A percentile compares a stretch with the other conserved stretches of the same genome.
These are phyloP conservation scores for Sanghuangporus weigelae DNA, from an alignment of 1,284 basidiomycete species.

Conservation along the genomic window DNA sequence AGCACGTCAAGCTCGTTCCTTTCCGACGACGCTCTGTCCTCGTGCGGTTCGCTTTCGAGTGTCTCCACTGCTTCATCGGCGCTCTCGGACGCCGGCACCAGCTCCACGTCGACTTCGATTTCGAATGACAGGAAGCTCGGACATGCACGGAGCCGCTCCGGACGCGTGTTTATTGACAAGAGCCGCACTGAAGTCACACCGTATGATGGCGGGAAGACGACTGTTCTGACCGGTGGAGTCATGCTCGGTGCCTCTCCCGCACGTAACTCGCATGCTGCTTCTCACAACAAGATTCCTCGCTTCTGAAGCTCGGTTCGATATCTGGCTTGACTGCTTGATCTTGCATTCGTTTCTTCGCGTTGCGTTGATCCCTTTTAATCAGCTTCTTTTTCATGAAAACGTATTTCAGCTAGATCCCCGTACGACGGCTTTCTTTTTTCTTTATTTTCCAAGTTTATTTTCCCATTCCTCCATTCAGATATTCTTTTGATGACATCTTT, in stretches of 20 bases:
- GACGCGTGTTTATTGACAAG: conserved; percentile 63
- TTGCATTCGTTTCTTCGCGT: not conserved
- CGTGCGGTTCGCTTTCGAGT: conserved; percentile 59
- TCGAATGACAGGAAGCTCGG: conserved; percentile 27
- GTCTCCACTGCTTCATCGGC: conserved; percentile 38
- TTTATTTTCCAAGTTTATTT: too few species aligned
- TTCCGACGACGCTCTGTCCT: conserved; percentile 41
- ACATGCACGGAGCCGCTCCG: conserved; percentile 59
- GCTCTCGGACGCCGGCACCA: conserved; percentile 31
- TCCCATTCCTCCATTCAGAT: not conserved
- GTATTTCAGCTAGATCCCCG: not conserved
- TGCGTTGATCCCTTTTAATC: not conserved
- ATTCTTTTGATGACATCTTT: not conserved
- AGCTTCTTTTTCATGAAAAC: not conserved
- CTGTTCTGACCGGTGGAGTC: conserved; percentile 76
- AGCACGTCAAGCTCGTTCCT: conserved; percentile 58
- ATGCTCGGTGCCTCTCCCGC: conserved; percentile 58
- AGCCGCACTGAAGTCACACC: conserved; percentile 72
- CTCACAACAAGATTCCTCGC: conserved; percentile 3
- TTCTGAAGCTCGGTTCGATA: conserved; percentile 1
- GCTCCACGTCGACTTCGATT: not conserved
- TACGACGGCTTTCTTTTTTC: not conserved
- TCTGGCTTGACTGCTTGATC: not conserved
- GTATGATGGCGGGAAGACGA: conserved; percentile 81
- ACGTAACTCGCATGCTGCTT: conserved; percentile 10